Conservation (phyloP, 2,329 filamentous ascomycete species). For the Beauveria medogensis region DNA sequence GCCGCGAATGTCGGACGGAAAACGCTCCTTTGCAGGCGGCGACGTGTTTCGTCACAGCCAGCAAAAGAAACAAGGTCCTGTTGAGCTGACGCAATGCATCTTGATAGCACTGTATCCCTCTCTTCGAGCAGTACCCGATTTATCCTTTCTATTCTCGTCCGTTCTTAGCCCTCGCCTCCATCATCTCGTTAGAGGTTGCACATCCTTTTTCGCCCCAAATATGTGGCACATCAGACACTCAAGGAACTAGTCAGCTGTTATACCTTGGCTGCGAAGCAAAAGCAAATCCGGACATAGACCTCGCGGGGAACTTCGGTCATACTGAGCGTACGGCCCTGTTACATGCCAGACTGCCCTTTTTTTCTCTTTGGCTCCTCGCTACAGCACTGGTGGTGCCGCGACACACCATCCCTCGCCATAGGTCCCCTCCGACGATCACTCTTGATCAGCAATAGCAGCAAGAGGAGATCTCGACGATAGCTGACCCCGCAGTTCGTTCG, state of each 20-base stretch:
- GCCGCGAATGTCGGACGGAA: neutral
- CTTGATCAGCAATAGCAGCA: neutral
- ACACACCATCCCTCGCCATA: neutral
- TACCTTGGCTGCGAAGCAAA: conserved; percentile 1
- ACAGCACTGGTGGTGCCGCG: neutral
- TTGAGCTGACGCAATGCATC: neutral
- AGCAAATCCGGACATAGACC: neutral
- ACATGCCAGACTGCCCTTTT: conserved; percentile 15
- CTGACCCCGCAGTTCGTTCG: neutral
- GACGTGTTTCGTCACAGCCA: neutral
- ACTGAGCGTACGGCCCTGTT: neutral
- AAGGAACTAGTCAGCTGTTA: conserved; percentile 5
- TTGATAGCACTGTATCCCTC: neutral
- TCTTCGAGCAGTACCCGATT: neutral
- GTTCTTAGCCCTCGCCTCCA: neutral
- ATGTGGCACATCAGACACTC: conserved; percentile 6
- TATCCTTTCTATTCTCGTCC: neutral
- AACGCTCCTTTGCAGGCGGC: neutral
- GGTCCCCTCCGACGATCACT: conserved; percentile 7
- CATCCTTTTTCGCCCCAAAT: neutral
- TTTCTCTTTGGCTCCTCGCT: conserved; percentile 5
- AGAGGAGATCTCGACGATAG: neutral
- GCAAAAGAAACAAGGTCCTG: neutral
- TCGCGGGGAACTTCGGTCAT: neutral
- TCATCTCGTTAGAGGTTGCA: neutral